These are phyloP conservation scores for Cucurbita ficifolia DNA, from an alignment of 306 rosid genomes.

Conservation along the genomic window DNA sequence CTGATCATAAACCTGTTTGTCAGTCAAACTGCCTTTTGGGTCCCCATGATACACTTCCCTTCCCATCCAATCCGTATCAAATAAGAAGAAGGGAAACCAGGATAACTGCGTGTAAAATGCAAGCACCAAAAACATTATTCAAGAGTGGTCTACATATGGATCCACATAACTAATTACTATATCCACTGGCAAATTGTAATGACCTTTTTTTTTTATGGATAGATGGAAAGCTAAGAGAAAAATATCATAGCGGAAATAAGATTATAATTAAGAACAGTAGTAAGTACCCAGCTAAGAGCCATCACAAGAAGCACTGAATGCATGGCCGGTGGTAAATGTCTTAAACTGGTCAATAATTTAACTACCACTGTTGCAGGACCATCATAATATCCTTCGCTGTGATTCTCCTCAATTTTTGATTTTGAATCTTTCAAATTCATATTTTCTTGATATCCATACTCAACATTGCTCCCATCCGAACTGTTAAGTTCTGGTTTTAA, in stretches of 20 bases:
- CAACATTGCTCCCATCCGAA: conserved; percentile 18
- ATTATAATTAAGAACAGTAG: background rate
- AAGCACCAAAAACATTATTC: conserved; percentile 5
- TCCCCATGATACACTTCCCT: conserved; percentile 97
- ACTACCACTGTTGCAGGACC: conserved; percentile 94
- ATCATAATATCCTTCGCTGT: conserved; percentile 36
- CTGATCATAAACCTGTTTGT: conserved; percentile 48
- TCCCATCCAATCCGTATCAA: conserved; percentile 99
- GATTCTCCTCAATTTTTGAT: conserved; percentile 34
- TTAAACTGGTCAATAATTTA: conserved; percentile 77
- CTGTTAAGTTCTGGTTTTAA: conserved; percentile 26
- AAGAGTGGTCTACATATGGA: conserved; percentile 12
- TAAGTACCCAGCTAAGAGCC: conserved; percentile 94
- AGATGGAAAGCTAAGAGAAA: background rate
- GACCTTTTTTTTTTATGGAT: background rate
- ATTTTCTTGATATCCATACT: conserved; percentile 23
- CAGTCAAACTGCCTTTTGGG: conserved; percentile 59
- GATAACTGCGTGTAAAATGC: conserved; percentile 46
- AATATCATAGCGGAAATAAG: background rate
- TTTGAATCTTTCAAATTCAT: conserved; percentile 21
- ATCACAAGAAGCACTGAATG: conserved; percentile 90
- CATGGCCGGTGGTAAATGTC: conserved; percentile 97
- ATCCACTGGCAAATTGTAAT: background rate
- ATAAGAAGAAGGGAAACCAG: conserved; percentile 96
- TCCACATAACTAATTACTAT: conserved; percentile 5